Evolutionary conservation across 331 rosid species (phyloP).

Genomic region (Acacia pycnantha): DNA sequence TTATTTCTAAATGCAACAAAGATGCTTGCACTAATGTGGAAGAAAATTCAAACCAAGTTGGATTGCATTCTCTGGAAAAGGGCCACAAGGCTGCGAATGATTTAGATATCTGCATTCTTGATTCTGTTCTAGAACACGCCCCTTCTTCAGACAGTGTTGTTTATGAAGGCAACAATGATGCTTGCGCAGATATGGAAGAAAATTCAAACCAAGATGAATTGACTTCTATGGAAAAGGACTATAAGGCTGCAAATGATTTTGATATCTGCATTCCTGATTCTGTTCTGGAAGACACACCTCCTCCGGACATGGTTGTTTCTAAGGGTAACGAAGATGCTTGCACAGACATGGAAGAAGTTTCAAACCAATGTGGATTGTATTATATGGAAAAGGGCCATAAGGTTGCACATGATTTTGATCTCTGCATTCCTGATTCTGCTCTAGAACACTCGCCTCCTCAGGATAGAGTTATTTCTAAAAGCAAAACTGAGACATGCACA

Average conservation of each 20-base stretch:
- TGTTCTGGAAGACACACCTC: constrained; percentile 35
- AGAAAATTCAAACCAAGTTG: constrained; percentile 29
- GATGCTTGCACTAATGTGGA: constrained; percentile 23
- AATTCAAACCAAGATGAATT: neutral
- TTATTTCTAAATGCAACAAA: constrained; percentile 37
- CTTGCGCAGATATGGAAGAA: constrained; percentile 26
- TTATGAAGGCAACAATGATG: neutral
- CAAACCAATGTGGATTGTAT: constrained; percentile 22
- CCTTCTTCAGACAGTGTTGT: constrained; percentile 25
- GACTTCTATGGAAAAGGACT: neutral
- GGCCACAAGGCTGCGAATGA: constrained; percentile 30
- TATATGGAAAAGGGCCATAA: constrained; percentile 30
- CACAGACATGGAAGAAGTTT: constrained; percentile 25
- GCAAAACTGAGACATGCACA: constrained; percentile 4
- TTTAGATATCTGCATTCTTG: constrained; percentile 31
- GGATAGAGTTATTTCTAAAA: constrained; percentile 25
- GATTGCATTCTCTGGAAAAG: constrained; percentile 31
- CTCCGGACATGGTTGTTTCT: constrained; percentile 2
- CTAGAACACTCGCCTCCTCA: constrained; percentile 31
- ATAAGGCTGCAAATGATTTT: constrained; percentile 8
- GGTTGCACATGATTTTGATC: constrained; percentile 33
- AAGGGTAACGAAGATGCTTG: constrained; percentile 29
- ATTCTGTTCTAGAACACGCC: constrained; percentile 35
- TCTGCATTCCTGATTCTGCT: constrained; percentile 39
- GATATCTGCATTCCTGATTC: constrained; percentile 37